Evolutionary conservation across 2,329 filamentous ascomycete species (phyloP), one percentile per base, ranked within the genome.

Genomic region (Ceratocystis huliohia): DNA sequence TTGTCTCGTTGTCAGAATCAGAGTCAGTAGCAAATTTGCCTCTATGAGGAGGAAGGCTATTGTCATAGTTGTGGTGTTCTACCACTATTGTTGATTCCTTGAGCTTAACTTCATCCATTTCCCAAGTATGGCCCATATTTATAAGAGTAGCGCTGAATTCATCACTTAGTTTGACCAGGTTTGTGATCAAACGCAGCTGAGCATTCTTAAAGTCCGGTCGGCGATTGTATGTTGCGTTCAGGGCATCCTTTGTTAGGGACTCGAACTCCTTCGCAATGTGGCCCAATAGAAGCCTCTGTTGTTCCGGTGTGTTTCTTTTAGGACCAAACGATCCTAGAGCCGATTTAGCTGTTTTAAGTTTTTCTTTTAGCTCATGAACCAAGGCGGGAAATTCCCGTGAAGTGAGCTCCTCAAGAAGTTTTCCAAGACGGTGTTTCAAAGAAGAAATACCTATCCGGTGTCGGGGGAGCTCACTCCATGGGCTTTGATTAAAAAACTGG

Each of bases 401-500:
- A 0, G 73, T 72, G 6, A 74, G 71, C 0, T 74, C 70, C 2
- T 70, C 70, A 0, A 75, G 69, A 0, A 75, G 69, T 10, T 72
- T 66, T 0, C 70, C 68, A 10, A 75, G 64, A 0, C 71, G 71
- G 8, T 63, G 57, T 1, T 70, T 70, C 1, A 75, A 70, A 0
- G 72, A 70, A 0, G 41, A 28, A 1, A 73, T 69, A 0, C 74
- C 73, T 1, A 74, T 64, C 0, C 73, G 68, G 0, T 69, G 68
- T 1, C 62, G 46, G 0, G 72, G 70, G 0, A 73, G 69, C 0
- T 2, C 67, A 0, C 69, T 69, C 79, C 79, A 82, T 0, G 76
- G 75, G 0, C 69, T 61, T 0, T 71, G 15, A 0, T 65, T 20
- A 59, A 80, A 80, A 66, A 81, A 79, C 0, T 44, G 61, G 5